Evolutionary conservation across 768 basidiomycete species (phyloP).

Genomic region (Rhodocollybia butyracea): DNA sequence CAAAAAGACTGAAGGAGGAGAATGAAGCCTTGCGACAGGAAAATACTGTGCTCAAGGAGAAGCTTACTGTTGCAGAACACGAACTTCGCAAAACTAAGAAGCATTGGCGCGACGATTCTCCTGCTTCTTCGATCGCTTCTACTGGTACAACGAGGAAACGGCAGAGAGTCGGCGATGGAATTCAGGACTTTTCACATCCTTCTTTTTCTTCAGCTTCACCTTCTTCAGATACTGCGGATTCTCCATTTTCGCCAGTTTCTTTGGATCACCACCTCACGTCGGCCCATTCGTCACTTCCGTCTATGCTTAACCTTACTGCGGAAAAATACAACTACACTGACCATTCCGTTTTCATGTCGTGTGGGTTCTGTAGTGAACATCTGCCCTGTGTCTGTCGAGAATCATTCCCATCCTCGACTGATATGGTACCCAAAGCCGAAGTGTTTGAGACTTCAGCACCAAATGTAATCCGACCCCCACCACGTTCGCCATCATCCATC

Average conservation of each 20-base stretch:
- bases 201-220: conserved; percentile 39
- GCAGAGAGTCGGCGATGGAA: conserved; percentile 23
- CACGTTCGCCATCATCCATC: conserved; percentile 45
- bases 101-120: conserved; percentile 53
- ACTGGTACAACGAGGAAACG: conserved; percentile 31
- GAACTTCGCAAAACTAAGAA: conserved; percentile 43
- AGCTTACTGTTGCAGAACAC: conserved; percentile 38
- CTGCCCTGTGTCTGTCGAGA: conserved; percentile 79
- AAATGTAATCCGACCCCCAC: conserved; percentile 19
- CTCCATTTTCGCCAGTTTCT: conserved; percentile 28
- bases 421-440: conserved; percentile 22
- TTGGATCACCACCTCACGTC: conserved; percentile 27
- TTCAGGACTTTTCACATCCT: conserved; percentile 29
- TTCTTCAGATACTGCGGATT: conserved; percentile 37
- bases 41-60: conserved; percentile 58
- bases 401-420: conserved; percentile 46
- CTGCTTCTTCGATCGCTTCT: conserved; percentile 25
- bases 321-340: conserved; percentile 20
- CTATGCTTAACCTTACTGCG: conserved; percentile 29
- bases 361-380: conserved; percentile 72
- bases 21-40: conserved; percentile 73
- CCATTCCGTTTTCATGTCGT: conserved; percentile 38
- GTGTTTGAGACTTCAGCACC: conserved; percentile 12
- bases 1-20: conserved; percentile 84
- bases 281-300: conserved; percentile 24